Conservation (phyloP, 2,329 filamentous ascomycete genomes). For the Mycosphaerella sp. region DNA sequence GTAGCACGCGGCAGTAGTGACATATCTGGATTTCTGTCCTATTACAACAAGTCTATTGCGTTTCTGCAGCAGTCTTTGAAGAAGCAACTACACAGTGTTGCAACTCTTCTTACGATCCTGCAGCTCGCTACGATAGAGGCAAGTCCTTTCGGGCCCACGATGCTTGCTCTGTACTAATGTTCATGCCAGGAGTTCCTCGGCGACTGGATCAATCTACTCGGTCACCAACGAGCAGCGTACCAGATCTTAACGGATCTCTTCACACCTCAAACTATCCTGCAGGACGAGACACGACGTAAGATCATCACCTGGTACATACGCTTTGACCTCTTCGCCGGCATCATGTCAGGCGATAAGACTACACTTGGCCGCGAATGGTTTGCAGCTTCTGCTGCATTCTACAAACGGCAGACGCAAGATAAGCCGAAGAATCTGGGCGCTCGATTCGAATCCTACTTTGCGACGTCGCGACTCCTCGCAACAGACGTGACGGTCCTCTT, state of each 20-base stretch:
- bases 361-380: conserved; percentile 76
- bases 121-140: conserved; percentile 94
- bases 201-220: conserved; percentile 89
- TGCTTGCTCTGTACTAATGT: conserved; percentile 6
- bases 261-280: conserved; percentile 66
- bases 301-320: conserved; percentile 84
- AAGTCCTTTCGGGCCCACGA: conserved; percentile 26
- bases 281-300: conserved; percentile 63
- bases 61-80: conserved; percentile 65
- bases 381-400: conserved; percentile 56
- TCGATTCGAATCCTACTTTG: conserved; percentile 57
- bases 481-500: conserved; percentile 76
- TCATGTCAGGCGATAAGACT: conserved; percentile 73
- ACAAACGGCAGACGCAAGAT: conserved; percentile 50
- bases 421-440: conserved; percentile 59
- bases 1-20: conserved; percentile 63
- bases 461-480: conserved; percentile 63
- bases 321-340: conserved; percentile 76
- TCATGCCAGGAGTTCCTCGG: conserved; percentile 73
- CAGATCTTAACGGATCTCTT: conserved; percentile 73
- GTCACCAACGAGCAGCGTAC: conserved; percentile 84
- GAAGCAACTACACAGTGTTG: conserved; percentile 62
- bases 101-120: conserved; percentile 77
- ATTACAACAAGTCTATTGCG: conserved; percentile 83
- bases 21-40: conserved; percentile 75